These are phyloP conservation scores for Alternaria consortialis DNA, from an alignment of 2,329 filamentous ascomycete species.

Conservation along the genomic window DNA sequence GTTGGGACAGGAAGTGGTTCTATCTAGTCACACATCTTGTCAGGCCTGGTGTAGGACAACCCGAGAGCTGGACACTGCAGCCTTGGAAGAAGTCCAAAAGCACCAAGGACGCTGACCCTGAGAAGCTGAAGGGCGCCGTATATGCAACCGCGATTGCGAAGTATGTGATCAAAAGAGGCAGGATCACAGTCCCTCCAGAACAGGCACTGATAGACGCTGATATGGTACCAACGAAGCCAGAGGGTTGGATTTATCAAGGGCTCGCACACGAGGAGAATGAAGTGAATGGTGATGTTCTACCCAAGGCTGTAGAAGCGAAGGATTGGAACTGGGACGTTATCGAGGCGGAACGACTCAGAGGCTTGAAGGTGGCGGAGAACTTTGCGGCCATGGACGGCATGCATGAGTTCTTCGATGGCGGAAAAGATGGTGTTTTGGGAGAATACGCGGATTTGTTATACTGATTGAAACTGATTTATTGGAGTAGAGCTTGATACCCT, in stretches of 20 bases:
- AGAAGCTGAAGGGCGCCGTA: slow-evolving; percentile 55
- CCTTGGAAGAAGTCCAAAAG: slow-evolving; percentile 53
- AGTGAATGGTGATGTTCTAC: slow-evolving; percentile 27
- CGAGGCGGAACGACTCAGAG: slow-evolving; percentile 65
- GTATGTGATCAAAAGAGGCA: slow-evolving; percentile 62
- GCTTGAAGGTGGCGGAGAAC: slow-evolving; percentile 63
- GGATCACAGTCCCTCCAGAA: slow-evolving; percentile 85
- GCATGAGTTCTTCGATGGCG: slow-evolving; percentile 60
- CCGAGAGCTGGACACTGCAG: slow-evolving; percentile 55
- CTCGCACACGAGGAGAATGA: slow-evolving; percentile 18
- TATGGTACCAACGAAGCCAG: slow-evolving; percentile 77
- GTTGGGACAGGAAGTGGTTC: slow-evolving; percentile 62
- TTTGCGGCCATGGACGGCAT: slow-evolving; percentile 65
- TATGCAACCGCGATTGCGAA: slow-evolving; percentile 60
- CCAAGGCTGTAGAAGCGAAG: slow-evolving; percentile 44
- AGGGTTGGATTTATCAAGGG: slow-evolving; percentile 56
- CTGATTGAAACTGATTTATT: slow-evolving; percentile 8
- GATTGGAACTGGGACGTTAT: slow-evolving; percentile 69
- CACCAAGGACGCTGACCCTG: slow-evolving; percentile 35
- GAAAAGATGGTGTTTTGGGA: slow-evolving; percentile 54
- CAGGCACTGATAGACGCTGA: slow-evolving; percentile 75
- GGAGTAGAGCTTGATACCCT: slow-evolving; percentile 2
- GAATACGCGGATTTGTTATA: slow-evolving; percentile 53
- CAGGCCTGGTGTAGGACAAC: slow-evolving; percentile 54
- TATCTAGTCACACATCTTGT: slow-evolving; percentile 60